Percentiles rank a stretch among this genome's conserved stretches.
Evolutionary conservation across 208 protist species (phyloP).

Genomic region (Acanthamoeba castellanii): DNA sequence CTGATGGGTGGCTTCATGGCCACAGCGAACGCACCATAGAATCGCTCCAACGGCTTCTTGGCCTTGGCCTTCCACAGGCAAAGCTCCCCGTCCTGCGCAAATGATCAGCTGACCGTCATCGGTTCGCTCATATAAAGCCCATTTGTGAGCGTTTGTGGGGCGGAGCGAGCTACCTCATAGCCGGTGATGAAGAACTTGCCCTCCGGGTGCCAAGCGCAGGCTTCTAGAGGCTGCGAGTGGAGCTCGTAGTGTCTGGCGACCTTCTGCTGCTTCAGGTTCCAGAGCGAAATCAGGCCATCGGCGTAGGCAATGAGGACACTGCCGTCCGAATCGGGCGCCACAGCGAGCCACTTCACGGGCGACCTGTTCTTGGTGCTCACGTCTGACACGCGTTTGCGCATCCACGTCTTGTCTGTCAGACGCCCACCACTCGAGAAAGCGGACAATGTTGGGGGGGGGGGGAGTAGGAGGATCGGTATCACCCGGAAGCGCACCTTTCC

Average conservation of each 20-base stretch:
- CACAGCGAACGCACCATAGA: background rate
- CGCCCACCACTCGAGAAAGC: too few relatives aligned
- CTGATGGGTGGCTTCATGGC: too few relatives aligned
- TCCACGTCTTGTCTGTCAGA: background rate
- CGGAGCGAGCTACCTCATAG: constrained; percentile 1
- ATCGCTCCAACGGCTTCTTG: constrained; percentile 61
- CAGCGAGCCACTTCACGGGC: constrained; percentile 42
- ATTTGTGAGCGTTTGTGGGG: too few relatives aligned
- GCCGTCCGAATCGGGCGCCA: constrained; percentile 28
- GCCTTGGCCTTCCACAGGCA: constrained; percentile 51
- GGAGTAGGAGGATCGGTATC: too few relatives aligned
- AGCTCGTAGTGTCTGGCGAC: constrained; percentile 27
- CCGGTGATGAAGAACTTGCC: constrained; percentile 61
- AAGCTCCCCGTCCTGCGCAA: constrained; percentile 27
- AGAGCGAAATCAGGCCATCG: constrained; percentile 39
- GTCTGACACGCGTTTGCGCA: background rate
- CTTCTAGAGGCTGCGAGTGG: constrained; percentile 22
- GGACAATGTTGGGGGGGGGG: too few relatives aligned
- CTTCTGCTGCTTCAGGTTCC: constrained; percentile 54
- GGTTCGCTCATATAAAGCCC: background rate
- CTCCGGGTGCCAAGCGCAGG: constrained; percentile 62
- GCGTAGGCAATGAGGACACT: constrained; percentile 48
- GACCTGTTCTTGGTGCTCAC: constrained; percentile 42
- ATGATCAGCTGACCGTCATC: background rate
- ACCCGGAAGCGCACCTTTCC: background rate